These are phyloP conservation scores for Phytophthora uliginosa DNA, from an alignment of 352 stramenopile species.

Conservation along the genomic window DNA sequence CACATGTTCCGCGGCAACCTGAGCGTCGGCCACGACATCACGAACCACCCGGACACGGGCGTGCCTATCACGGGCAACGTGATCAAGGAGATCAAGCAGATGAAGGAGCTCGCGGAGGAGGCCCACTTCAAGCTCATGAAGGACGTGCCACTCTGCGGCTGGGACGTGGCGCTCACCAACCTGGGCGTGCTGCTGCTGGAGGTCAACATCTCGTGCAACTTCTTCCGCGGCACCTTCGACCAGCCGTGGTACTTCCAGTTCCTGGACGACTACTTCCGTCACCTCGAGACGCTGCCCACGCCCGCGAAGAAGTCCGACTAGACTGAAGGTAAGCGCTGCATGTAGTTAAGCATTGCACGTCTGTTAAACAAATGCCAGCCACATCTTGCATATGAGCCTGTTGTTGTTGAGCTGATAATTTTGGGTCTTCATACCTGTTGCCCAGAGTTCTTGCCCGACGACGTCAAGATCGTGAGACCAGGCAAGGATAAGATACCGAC, in stretches of 20 bases:
- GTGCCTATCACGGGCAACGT: constrained; percentile 89
- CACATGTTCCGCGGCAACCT: constrained; percentile 82
- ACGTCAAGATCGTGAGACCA: neutral
- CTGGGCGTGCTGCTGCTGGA: constrained; percentile 91
- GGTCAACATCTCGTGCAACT: constrained; percentile 97
- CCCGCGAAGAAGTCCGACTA: constrained; percentile 60
- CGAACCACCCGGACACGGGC: constrained; percentile 91
- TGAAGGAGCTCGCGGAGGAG: constrained; percentile 84
- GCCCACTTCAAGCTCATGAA: constrained; percentile 94
- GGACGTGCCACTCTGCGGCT: constrained; percentile 93
- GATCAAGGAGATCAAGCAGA: constrained; percentile 91
- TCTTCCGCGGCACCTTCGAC: constrained; percentile 94
- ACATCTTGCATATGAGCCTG: neutral
- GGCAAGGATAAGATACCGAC: neutral
- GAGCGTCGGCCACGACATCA: constrained; percentile 89
- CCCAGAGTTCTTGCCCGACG: neutral
- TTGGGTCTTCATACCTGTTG: neutral
- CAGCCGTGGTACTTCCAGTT: constrained; percentile 90
- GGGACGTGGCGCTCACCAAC: constrained; percentile 94
- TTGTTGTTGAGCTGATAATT: neutral
- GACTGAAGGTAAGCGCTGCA: neutral
- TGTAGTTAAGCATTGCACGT: constrained; percentile 12
- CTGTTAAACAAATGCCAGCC: constrained; percentile 22
- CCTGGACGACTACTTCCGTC: constrained; percentile 87
- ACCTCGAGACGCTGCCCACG: constrained; percentile 73